Evolutionary conservation across 73 alveolate genomes (phyloP), one percentile per base, ranked within the genome.

Genomic region (Blepharisma japonicum): DNA sequence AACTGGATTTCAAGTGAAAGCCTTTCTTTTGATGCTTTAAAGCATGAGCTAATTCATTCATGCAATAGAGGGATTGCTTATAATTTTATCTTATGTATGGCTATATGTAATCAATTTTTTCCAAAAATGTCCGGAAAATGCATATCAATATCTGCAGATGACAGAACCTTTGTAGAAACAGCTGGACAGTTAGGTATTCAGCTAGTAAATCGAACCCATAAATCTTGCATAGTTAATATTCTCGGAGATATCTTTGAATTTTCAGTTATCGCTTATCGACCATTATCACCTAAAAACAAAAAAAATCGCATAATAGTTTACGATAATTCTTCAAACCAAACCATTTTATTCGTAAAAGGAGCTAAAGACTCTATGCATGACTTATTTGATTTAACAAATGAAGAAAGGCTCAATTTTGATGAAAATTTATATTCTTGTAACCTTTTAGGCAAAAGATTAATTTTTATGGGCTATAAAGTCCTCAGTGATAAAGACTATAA

Each of bases 381-480:
- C 0, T 9, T 25, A 61, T 20, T 61, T 61, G 23, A 61, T 61
- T 20, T 20, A 25, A n/a, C 18, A 14, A 61, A 25, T 8, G 74
- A 61, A 18, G 74, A 61, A 5, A 61, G 23, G 23, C 49, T 9
- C 5, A 39, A 61, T 8, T 14, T 61, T 20, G 47, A 20, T 1
- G 23, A 25, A 25, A 61, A 61, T 8, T 20, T 11, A 8, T 14
- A n/a, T 20, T n/a, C 14, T 14, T 14, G 14, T n/a, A 61, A 61
- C 23, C 47, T 14, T 14, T 2, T 14, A 61, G 74, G 74, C n/a
- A 8, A 18, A 14, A 61, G 74, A 61, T 8, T 25, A 2, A 61
- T 61, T n/a, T 8, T 61, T 9, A 14, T 61, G 38, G 74, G 50
- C 49, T 61, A 61, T 61, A 61, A 61, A 61, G 46, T 14, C 14